Evolutionary conservation across 225 moss, liverwort and hornwort species (phyloP).

Genomic region (Antitrichia curtipendula): DNA sequence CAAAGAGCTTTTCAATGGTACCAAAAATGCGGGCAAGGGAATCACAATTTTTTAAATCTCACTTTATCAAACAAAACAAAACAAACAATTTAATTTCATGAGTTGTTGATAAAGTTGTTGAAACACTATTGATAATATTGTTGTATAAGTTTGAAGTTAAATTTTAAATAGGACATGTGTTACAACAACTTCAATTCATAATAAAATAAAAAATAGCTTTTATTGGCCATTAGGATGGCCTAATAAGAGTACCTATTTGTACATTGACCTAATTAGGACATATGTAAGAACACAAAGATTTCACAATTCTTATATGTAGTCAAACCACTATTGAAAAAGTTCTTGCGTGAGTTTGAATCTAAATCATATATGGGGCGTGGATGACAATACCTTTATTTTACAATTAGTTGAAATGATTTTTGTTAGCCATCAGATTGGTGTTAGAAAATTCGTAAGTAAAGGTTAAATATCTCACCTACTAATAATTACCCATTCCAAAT

Average conservation of each 20-base stretch:
- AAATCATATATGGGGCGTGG: background rate
- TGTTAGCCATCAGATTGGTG: background rate
- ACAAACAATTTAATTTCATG: no score
- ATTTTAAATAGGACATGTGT: background rate
- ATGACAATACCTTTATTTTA: background rate
- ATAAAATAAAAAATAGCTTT: background rate
- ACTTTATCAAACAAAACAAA: no score
- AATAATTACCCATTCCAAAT: background rate
- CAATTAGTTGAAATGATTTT: background rate
- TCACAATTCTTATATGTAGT: accelerated
- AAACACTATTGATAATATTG: background rate
- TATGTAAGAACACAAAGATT: no score
- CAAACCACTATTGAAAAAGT: background rate
- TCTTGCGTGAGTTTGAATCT: background rate
- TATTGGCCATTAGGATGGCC: accelerated
- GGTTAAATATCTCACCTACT: background rate
- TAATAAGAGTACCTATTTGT: background rate
- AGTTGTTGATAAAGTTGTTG: no score
- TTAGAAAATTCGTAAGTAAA: background rate
- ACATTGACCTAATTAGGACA: background rate
- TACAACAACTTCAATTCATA: background rate
- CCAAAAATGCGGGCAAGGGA: no score
- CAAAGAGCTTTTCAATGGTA: no score
- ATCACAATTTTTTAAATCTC: no score
- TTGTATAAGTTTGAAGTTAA: background rate